Evolutionary conservation across 1,284 basidiomycete species (phyloP).

Genomic region (Mrakiaceae sp.): DNA sequence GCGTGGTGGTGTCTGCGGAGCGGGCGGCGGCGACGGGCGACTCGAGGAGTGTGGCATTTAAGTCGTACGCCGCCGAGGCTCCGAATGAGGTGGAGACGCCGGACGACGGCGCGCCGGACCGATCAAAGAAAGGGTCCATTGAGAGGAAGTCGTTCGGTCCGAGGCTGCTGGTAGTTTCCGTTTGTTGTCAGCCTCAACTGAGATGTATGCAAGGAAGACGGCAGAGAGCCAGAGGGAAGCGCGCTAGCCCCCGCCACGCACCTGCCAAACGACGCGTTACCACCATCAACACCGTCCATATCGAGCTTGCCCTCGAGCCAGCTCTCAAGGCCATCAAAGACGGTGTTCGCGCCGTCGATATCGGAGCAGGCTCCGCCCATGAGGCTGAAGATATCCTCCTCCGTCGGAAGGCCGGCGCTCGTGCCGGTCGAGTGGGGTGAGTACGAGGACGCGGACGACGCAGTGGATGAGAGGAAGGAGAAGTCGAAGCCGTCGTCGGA

Average conservation of each 20-base stretch:
- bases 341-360: background rate
- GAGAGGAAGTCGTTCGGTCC: background rate
- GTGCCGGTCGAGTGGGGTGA: background rate
- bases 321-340: background rate
- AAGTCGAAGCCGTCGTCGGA: background rate
- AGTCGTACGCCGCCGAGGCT: background rate
- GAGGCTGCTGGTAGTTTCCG: too few relatives aligned
- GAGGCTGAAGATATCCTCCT: background rate
- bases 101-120: background rate
- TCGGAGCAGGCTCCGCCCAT: background rate
- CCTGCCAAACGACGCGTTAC: background rate
- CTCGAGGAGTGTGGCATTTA: background rate
- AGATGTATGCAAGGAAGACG: background rate
- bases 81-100: background rate
- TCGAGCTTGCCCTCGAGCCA: background rate
- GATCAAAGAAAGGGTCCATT: background rate
- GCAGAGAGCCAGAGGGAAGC: background rate
- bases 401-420: background rate
- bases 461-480: background rate
- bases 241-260: background rate
- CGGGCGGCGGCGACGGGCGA: background rate
- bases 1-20: too few relatives aligned
- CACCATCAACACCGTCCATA: background rate
- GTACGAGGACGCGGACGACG: background rate
- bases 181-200: background rate